Evolutionary conservation across 23 red algal genomes (phyloP).

Genomic region (Gracilariopsis chorda): DNA sequence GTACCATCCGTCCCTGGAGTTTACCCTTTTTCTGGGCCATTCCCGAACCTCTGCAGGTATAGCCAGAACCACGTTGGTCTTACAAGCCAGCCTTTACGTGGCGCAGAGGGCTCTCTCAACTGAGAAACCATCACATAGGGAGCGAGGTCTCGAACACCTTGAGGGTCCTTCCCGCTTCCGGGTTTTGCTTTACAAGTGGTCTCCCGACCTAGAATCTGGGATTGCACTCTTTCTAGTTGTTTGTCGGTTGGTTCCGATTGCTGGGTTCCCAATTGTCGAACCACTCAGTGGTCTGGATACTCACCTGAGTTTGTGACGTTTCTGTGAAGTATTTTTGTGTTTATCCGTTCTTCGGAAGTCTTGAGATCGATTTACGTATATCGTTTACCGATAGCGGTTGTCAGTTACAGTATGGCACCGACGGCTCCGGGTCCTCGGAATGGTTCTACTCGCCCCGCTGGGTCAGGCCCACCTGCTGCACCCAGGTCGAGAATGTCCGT

Average conservation of each 20-base stretch:
- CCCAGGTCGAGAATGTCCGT: background rate
- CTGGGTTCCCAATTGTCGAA: background rate
- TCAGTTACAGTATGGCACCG: background rate
- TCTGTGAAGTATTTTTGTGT: background rate
- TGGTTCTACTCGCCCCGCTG: background rate
- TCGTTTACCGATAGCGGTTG: background rate
- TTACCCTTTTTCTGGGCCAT: too few species aligned
- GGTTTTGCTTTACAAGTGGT: background rate
- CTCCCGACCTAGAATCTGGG: background rate
- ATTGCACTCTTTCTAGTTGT: too few species aligned
- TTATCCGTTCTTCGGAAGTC: background rate
- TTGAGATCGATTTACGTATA: background rate
- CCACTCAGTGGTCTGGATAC: background rate
- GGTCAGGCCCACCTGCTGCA: background rate
- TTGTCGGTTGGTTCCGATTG: background rate
- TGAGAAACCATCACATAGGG: too few species aligned
- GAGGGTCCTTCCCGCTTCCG: too few species aligned
- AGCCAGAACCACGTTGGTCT: too few species aligned
- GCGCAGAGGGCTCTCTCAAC: too few species aligned
- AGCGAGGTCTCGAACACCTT: too few species aligned
- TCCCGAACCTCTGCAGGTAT: too few species aligned
- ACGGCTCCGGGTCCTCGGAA: background rate
- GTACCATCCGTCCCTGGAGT: too few species aligned
- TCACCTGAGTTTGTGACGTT: background rate
- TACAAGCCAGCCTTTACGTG: too few species aligned